Evolutionary conservation across 2,329 filamentous ascomycete species (phyloP), one percentile per base, ranked within the genome.

Genomic region (Aspergillus hortae): DNA sequence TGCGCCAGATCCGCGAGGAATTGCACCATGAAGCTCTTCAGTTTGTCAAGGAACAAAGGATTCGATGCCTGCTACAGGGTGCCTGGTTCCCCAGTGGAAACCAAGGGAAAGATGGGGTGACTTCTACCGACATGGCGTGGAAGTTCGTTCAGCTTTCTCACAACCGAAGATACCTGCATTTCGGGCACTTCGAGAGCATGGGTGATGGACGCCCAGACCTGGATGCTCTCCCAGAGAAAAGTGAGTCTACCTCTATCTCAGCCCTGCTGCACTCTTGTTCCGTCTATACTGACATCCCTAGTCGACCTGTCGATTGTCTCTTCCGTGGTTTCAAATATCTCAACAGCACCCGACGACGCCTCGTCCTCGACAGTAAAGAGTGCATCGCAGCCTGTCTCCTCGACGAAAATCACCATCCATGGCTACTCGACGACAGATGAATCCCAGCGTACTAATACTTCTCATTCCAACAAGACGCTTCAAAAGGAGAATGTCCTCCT

Each of bases 11-110:
- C n/a, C 87, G 91, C 32, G 90, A 96, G 49, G 90, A 95, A 69
- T 80, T 97, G 42, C 88, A 90, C 61, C 86, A 92, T 63, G 94
- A 99, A 71, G 91, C 92, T 10, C 75, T 96, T 49, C 90, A 96
- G 64, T 99, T 99, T 66, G 89, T 97, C 72, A 96, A 96, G 72
- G 94, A 99, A 74, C 94, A 99, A 71, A 85, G 94, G 35, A 89
- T 97, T 55, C 83, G 94, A 49, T 96, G 92, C 67, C 77, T 99
- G 36, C 80, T 97, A 4, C 82, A 90, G 60, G 94, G 94, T 6
- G 86, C 88, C 9, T 99, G 94, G 94, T 99, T 97, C 60, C 79
- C 82, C 3, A 73, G 75, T 44, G 69, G 74, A 69, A 75, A 67
- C 73, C 80, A 70, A 70, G 80, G 73, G 59, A 75, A 69, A 67